Evolutionary conservation across 352 stramenopile species (phyloP).

Genomic region (Phytophthora quininea): DNA sequence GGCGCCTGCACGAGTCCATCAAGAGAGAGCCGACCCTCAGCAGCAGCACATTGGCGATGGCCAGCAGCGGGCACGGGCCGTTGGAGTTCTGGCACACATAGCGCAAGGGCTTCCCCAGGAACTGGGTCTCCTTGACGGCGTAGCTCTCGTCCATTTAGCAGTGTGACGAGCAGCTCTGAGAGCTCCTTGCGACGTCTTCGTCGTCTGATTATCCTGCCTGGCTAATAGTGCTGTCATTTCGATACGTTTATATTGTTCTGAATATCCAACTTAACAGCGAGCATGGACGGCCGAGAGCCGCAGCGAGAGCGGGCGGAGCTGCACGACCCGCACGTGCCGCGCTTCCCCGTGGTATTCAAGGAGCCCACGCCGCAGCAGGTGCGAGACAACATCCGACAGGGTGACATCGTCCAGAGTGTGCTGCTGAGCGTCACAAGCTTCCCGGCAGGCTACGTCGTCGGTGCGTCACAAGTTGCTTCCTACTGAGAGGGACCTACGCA

Average conservation of each 20-base stretch:
- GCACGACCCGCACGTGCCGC: conserved; percentile 62
- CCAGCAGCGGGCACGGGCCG: conserved; percentile 97
- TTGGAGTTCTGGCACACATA: conserved; percentile 98
- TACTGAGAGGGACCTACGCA: not conserved
- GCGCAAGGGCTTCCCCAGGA: conserved; percentile 76
- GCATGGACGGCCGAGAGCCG: conserved; percentile 24
- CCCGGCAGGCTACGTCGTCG: conserved; percentile 74
- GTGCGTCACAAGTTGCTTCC: conserved; percentile 33
- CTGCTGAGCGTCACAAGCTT: conserved; percentile 58
- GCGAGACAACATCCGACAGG: conserved; percentile 55
- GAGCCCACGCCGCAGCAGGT: conserved; percentile 69
- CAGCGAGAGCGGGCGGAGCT: conserved; percentile 49
- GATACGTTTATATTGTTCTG: not conserved
- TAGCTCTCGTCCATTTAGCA: conserved; percentile 64
- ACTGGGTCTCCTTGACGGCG: conserved; percentile 79
- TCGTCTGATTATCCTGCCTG: conserved; percentile 10
- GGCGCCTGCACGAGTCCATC: conserved; percentile 53
- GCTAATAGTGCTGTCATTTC: not conserved
- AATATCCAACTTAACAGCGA: not conserved
- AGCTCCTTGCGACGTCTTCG: not conserved
- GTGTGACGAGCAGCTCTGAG: not conserved
- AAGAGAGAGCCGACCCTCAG: conserved; percentile 91
- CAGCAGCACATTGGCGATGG: conserved; percentile 96
- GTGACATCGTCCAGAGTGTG: conserved; percentile 52
- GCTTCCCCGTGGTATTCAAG: conserved; percentile 72